Evolutionary conservation across 179 eudicot species (phyloP), one percentile per base, ranked within the genome.

Genomic region (Spergularia azorica): DNA sequence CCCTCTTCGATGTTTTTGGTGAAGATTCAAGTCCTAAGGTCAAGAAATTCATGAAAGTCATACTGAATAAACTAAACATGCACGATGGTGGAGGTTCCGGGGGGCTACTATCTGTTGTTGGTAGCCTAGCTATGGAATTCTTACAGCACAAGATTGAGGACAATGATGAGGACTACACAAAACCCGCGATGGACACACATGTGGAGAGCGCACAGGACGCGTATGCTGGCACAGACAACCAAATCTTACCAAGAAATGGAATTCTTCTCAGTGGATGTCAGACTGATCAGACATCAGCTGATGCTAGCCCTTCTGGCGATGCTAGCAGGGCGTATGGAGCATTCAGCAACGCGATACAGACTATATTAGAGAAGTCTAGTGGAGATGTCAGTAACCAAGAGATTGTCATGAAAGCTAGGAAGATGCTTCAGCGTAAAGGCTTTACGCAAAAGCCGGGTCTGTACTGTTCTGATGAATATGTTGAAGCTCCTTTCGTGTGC

Each of bases 1-100:
- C 93, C 5, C 86, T 94, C 0, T 94, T 92, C 48, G 96, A 94
- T 61, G 68, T 89, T 52, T 94, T 94, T 76, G 93, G 97, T 14
- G 96, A 94, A 9, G 98, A 94, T 68, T 72, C 98, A 1, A 94
- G 98, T 76, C 98, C 98, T 1, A 92, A 92, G 85, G 96, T 92
- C 15, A 94, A 94, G 86, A 92, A 94, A 79, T 94, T 94, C 81
- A 89, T 92, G 94, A 94, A 89, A 55, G 82, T 94, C 63, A 91
- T 93, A 50, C 43, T 93, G 39, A 62, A 88, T 81, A 95, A 91
- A 72, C 82, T 91, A 32, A 80, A 85, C 51, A 60, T 38, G 1
- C 82, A 71, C 70, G 87, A 65, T 46, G 83, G 86, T 46, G 88
- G 86, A 39, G 56, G 89, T 64, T 77, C 58, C 4, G 80, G 75